These are phyloP conservation scores for Moesziomyces sp. DNA, from an alignment of 1,284 basidiomycete species.

Conservation along the genomic window DNA sequence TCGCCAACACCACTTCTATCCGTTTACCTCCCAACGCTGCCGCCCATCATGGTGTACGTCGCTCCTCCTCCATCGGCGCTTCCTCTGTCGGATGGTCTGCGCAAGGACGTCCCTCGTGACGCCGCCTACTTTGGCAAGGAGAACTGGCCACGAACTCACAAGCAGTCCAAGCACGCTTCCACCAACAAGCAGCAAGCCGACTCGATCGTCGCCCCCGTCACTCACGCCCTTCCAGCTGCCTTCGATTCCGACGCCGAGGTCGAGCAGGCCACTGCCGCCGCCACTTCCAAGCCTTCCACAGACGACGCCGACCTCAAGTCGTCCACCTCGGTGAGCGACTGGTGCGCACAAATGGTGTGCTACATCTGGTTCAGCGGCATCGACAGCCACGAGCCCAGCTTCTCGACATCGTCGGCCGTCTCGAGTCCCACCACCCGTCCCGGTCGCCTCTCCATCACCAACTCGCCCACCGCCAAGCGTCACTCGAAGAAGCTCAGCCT, in stretches of 20 bases:
- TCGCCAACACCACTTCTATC: not conserved
- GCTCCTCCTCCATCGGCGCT: constrained; percentile 23
- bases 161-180: constrained; percentile 21
- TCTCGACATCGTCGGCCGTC: constrained; percentile 17
- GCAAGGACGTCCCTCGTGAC: constrained; percentile 15
- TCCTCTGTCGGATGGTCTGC: constrained; percentile 13
- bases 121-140: constrained; percentile 35
- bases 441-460: constrained; percentile 28
- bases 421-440: constrained; percentile 17
- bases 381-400: constrained; percentile 30
- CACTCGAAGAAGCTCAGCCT: constrained; percentile 47
- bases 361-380: constrained; percentile 64
- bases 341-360: constrained; percentile 62
- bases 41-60: constrained; percentile 32
- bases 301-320: constrained; percentile 42
- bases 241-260: constrained; percentile 35
- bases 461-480: constrained; percentile 38
- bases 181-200: constrained; percentile 13
- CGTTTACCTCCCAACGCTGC: not conserved
- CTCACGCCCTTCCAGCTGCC: constrained; percentile 18
- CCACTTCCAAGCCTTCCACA: constrained; percentile 8
- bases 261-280: constrained; percentile 20
- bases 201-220: constrained; percentile 2
- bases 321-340: constrained; percentile 52
- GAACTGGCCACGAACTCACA: constrained; percentile 36